Evolutionary conservation across 2,329 filamentous ascomycete species (phyloP).

Genomic region (Hypocrella siamensis): DNA sequence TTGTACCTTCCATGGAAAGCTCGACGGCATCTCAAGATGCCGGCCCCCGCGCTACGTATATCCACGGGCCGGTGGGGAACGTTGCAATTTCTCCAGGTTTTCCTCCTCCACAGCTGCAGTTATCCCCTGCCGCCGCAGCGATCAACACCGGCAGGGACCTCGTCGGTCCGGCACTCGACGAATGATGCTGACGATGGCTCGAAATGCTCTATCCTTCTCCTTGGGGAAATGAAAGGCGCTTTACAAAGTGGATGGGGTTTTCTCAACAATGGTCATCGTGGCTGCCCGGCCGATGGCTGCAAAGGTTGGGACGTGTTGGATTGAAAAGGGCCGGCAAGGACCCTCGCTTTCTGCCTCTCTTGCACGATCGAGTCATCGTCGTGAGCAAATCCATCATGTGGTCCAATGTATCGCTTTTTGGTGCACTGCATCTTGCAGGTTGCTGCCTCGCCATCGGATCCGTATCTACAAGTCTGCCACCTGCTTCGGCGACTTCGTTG

Average conservation of each 20-base stretch:
- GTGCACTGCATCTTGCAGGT: constrained; percentile 1
- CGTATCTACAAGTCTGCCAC: neutral
- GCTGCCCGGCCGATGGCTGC: no score
- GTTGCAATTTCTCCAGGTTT: no score
- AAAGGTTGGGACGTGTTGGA: no score
- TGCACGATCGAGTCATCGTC: neutral
- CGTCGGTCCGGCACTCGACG: constrained; percentile 5
- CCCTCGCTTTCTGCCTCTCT: neutral
- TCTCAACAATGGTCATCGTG: no score
- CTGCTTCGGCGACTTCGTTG: neutral
- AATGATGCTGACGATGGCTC: neutral
- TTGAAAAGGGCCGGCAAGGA: no score
- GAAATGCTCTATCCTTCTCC: neutral
- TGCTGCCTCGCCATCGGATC: neutral
- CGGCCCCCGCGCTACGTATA: no score
- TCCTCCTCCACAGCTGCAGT: no score
- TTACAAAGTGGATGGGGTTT: no score
- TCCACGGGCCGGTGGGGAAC: no score
- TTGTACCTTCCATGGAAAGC: no score
- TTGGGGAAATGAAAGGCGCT: neutral
- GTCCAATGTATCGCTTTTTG: neutral
- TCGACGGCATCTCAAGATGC: no score
- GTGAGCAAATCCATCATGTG: no score
- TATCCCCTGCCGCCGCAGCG: neutral
- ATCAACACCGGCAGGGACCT: neutral